These are phyloP conservation scores for Camillea tinctor DNA, from an alignment of 2,329 filamentous ascomycete species.

Conservation along the genomic window DNA sequence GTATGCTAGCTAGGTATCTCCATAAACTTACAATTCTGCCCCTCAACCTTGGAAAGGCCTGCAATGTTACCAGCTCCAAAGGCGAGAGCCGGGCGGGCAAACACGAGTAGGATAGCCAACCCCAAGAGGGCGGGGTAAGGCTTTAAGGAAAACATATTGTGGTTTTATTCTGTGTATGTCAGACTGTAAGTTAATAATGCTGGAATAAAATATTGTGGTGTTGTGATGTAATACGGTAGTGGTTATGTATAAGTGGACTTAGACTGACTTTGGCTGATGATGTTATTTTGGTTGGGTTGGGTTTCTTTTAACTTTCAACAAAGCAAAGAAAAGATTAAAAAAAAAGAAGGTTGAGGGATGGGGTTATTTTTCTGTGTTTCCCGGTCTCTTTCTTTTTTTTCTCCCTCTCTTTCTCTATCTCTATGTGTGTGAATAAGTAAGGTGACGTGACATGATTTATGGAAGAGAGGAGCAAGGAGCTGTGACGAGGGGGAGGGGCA, in stretches of 20 bases:
- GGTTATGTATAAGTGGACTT: background rate
- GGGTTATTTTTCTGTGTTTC: too few relatives aligned
- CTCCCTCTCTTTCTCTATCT: too few relatives aligned
- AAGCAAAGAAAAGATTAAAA: background rate
- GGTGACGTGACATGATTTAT: conserved; percentile 22
- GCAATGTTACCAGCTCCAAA: conserved; percentile 91
- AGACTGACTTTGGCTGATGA: too few relatives aligned
- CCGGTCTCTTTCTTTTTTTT: too few relatives aligned
- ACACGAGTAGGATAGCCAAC: conserved; percentile 61
- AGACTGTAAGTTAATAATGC: background rate
- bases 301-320: conserved; percentile 1
- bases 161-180: conserved; percentile 6
- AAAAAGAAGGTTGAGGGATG: background rate
- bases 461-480: conserved; percentile 1
- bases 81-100: conserved; percentile 67
- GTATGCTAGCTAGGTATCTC: background rate
- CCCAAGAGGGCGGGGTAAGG: conserved; percentile 52
- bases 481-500: conserved; percentile 12
- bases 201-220: background rate
- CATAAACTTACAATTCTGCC: conserved; percentile 67
- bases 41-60: conserved; percentile 75
- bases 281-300: background rate
- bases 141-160: conserved; percentile 49
- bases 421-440: conserved; percentile 1
- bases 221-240: conserved; percentile 2